Percentiles rank a stretch among this genome's conserved stretches.
Evolutionary conservation across 495 filamentous ascomycete genomes (phyloP).

Genomic region (Staphylotrichum tortipilum): DNA sequence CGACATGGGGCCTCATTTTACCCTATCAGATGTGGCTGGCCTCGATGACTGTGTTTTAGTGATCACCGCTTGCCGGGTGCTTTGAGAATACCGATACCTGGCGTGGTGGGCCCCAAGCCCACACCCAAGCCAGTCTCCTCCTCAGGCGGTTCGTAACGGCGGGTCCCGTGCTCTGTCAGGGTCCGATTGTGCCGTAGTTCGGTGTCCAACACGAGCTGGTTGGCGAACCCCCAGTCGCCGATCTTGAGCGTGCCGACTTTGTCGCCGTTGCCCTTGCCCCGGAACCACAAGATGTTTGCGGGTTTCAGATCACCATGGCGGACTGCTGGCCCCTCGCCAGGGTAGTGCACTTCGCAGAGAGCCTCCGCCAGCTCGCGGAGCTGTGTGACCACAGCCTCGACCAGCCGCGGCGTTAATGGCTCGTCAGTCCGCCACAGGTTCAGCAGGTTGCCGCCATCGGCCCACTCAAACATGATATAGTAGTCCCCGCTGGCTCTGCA

Average conservation of each 20-base stretch:
- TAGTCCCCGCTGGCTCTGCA: not conserved
- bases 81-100: too few relatives aligned
- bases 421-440: not conserved
- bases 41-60: too few relatives aligned
- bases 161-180: constrained; percentile 7
- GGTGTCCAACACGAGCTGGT: constrained; percentile 6
- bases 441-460: not conserved
- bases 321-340: too few relatives aligned
- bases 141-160: constrained; percentile 21
- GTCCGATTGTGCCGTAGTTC: constrained; percentile 6
- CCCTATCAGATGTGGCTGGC: too few relatives aligned
- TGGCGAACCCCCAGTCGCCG: constrained; percentile 20
- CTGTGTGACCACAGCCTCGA: not conserved
- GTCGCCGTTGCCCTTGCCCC: not conserved
- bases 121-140: not conserved
- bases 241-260: constrained; percentile 16
- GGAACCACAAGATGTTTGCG: constrained; percentile 16
- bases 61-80: too few relatives aligned
- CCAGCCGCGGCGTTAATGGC: not conserved
- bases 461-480: constrained; percentile 6
- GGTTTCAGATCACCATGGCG: constrained; percentile 18
- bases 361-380: not conserved
- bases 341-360: not conserved
- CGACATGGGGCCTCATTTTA: too few relatives aligned
- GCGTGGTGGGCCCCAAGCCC: too few relatives aligned